phyloP scores from a whole-genome alignment of 306 rosid genomes.

The Castanea mollissima region DNA sequence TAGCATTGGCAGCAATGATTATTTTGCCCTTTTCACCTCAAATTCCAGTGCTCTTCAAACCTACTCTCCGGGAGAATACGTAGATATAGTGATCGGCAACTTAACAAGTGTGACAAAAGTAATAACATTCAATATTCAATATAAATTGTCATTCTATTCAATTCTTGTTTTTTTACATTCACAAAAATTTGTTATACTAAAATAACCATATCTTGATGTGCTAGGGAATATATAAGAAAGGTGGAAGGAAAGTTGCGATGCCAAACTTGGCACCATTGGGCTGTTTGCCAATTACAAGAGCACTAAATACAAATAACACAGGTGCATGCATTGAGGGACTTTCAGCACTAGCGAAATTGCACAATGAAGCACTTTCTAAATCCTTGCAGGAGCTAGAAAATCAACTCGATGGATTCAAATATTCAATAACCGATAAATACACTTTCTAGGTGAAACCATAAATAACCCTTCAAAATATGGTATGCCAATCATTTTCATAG shows the following conservation, averaged over 20 bases:
- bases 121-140: not conserved
- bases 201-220: not conserved
- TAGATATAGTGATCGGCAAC: constrained; percentile 45
- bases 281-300: constrained; percentile 34
- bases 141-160: not conserved
- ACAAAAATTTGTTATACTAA: not conserved
- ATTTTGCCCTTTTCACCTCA: not conserved
- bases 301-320: not conserved
- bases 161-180: not conserved
- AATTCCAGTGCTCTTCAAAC: constrained; percentile 10
- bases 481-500: not conserved
- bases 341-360: constrained; percentile 31
- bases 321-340: constrained; percentile 31
- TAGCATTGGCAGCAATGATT: constrained; percentile 43
- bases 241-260: constrained; percentile 59
- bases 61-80: constrained; percentile 25
- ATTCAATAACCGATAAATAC: constrained; percentile 29
- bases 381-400: constrained; percentile 21
- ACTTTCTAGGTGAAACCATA: not conserved
- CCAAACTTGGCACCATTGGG: constrained; percentile 17
- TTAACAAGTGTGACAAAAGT: constrained; percentile 33
- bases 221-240: constrained; percentile 42
- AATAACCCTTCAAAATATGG: constrained; percentile 49
- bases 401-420: constrained; percentile 37
- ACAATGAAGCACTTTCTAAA: constrained; percentile 32